These are phyloP conservation scores for Mentha longifolia DNA, from an alignment of 257 asterid species.

Conservation along the genomic window DNA sequence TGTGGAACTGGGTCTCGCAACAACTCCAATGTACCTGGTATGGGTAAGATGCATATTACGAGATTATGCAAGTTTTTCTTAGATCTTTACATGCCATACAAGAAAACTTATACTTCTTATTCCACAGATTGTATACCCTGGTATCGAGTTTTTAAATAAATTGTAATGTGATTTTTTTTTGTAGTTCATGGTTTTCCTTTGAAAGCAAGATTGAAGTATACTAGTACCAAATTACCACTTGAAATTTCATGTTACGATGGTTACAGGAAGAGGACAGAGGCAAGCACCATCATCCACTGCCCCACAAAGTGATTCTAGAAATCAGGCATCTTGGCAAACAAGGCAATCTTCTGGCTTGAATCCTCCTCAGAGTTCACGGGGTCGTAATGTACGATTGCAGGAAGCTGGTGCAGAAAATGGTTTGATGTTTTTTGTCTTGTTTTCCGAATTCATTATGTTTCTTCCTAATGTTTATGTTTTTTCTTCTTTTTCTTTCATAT, in stretches of 20 bases:
- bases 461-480: conserved; percentile 15
- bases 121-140: neutral
- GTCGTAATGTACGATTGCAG: conserved; percentile 47
- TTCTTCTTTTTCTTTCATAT: too few relatives aligned
- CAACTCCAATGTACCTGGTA: conserved; percentile 65
- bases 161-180: neutral
- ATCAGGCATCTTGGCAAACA: conserved; percentile 63
- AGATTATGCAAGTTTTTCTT: conserved; percentile 4
- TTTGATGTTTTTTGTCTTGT: conserved; percentile 38
- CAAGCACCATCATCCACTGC: conserved; percentile 53
- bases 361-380: conserved; percentile 58
- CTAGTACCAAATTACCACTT: conserved; percentile 11
- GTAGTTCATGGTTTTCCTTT: neutral
- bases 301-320: conserved; percentile 63
- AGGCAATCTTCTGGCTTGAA: conserved; percentile 55
- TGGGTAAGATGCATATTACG: conserved; percentile 20
- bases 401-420: conserved; percentile 61
- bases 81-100: conserved; percentile 7
- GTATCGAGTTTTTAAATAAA: neutral
- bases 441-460: conserved; percentile 10
- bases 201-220: neutral
- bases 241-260: conserved; percentile 25
- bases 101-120: neutral
- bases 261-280: conserved; percentile 79
- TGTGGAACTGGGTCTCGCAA: conserved; percentile 96